Evolutionary conservation across 768 basidiomycete species (phyloP), one percentile per base, ranked within the genome.

Genomic region (Xerocomellus chrysenteron): DNA sequence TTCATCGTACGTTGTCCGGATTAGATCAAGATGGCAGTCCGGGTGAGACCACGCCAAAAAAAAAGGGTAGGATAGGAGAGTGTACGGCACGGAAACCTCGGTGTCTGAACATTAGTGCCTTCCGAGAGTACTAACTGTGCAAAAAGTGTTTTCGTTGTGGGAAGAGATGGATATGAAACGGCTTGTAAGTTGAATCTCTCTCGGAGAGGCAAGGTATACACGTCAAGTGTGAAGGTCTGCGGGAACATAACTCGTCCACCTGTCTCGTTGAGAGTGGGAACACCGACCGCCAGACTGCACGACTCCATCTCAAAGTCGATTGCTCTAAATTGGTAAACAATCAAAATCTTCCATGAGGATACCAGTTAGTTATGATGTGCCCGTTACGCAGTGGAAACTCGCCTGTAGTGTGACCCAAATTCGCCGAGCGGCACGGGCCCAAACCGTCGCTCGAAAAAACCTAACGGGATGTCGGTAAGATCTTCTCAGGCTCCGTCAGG

Each of bases 241-340:
- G 52, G n/a, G 21, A 37, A 47, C 30, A 47, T 32, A 12, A 17
- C 17, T 13, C 33, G 53, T 24, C 30, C 53, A 5, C 24, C 53
- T 12, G 46, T 41, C 5, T 41, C 16, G 39, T 47, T 41, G 11
- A 47, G 30, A 33, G 53, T 2, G 8, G 45, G 53, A 17, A 54
- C 32, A 5, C 37, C 39, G 16, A 54, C 30, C 6, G 46, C 53
- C 19, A 54, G 16, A 4, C 37, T 40, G 30, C 53, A 54, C 5
- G 39, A 54, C 21, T 54, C 45, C 53, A 54, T 54, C 39, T 46
- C 53, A 40, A 54, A 54, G 21, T 54, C 53, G 9, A 47, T 54
- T 16, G 46, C 39, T 54, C 53, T 39, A 24, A 54, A 54, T 17
- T 54, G 53, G 10, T 46, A 39, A 26, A 54, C 21, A 24, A 46